Evolutionary conservation across 495 filamentous ascomycete genomes (phyloP), one percentile per base, ranked within the genome.

Genomic region (Podospora didyma): DNA sequence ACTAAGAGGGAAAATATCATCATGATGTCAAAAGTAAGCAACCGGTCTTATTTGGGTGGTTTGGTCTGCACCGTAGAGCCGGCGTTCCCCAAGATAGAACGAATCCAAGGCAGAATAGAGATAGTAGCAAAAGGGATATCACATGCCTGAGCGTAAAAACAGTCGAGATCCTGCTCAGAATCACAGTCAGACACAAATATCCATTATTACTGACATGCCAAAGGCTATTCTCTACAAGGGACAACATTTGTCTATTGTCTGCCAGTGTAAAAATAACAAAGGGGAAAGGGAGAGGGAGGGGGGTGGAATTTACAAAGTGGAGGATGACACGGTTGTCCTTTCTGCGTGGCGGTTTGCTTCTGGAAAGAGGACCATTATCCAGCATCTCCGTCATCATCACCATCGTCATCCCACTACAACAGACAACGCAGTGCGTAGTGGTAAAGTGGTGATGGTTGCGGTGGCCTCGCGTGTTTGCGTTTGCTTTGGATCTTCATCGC

Each of bases 111-210:
- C 16, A 20, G 12, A 31, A 26, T 34, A 28, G 19, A 34, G 26
- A 44, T 44, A 24, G 1, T 5, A 26, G 10, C 10, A 44, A 22
- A 51, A 12, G 22, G 23, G 19, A 14, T 59, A 20, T 57, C 92
- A 57, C 64, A 37, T 63, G 93, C 92, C 42, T 89, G 86, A 31
- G 91, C 91, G 68, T 97, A 97, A 77, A 96, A 96, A 69, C 90
- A 95, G 74, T 96, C 89, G 75, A 94, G 89, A 72, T 92, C 89
- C 88, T 91, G 31, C 26, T 23, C 23, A 41, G 4, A 21, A 45
- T 49, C 12, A 16, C 7, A 11, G 58, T 62, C 58, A 59, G 63
- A 60, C 54, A 49, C 54, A 49, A 28, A 31, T n/a, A 14, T 11
- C 22, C 20, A 11, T 26, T 50, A 16, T 11, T 47, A 6, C 24